Base-by-base conservation (phyloP, 441 rosid species). In the Populus tomentosa region DNA sequence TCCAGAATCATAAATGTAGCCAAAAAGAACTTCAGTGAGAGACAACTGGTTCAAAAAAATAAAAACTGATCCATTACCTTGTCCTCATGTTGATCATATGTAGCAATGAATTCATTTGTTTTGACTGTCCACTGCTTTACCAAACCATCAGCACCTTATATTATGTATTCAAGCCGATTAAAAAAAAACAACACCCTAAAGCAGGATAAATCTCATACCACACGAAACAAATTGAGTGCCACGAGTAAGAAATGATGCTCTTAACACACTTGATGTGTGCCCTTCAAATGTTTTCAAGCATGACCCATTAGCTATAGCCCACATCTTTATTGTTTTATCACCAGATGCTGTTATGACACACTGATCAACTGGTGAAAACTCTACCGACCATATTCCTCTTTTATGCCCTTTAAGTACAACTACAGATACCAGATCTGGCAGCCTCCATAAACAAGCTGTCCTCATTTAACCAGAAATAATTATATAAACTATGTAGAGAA, bases 271-370 rank as follows among this genome's bases (percentile, higher is more conserved):
- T 79, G 97, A 87, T 76, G 95, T 87, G 79, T 95, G 98, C 42
- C 99, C 99, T 91, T 95, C 99, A 67, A 95, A 94, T 77, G 99
- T 95, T 86, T 88, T 95, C 79, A 94, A 86, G 89, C 99, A 95
- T 53, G 97, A 94, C 71, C 99, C 99, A 73, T 94, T 94, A 79
- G 92, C 80, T 87, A 94, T 88, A 24, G 91, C 88, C 99, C 98
- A 95, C 81, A 95, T 91, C 84, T 90, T 95, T 76, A 95, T 84
- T 30, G 97, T 92, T 85, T 90, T 91, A 88, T 95, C 99, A 23
- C 95, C 99, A 73, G 99, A 94, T 63, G 97, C 93, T 13, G 99
- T 95, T 78, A 95, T 89, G 75, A 95, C 92, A 87, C 97, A 94
- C 77, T 92, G 95, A 90, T 95, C 99, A 75, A 94, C 90, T 13